Percentiles rank a stretch among this genome's conserved stretches.
Evolutionary conservation across 345 rosid species (phyloP).

Genomic region (Cardiospermum halicacabum): DNA sequence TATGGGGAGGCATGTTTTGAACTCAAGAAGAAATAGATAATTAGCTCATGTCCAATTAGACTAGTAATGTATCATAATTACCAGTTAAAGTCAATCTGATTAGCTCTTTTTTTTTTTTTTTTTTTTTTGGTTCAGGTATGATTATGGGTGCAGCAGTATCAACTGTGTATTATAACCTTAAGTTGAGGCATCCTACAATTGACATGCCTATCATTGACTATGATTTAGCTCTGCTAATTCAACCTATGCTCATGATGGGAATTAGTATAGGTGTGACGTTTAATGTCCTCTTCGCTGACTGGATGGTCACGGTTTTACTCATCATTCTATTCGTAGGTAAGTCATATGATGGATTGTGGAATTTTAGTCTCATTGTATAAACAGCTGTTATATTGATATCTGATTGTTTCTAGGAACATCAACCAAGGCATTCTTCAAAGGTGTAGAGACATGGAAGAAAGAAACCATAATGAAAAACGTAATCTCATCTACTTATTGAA

Average conservation of each 20-base stretch:
- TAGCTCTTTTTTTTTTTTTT: background rate
- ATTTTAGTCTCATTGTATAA: background rate
- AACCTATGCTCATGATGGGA: conserved; percentile 87
- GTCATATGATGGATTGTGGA: background rate
- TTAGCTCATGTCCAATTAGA: background rate
- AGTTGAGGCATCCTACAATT: conserved; percentile 67
- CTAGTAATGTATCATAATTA: background rate
- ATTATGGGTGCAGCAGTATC: conserved; percentile 83
- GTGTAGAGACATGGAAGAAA: conserved; percentile 42
- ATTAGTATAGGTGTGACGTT: conserved; percentile 76
- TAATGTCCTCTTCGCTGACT: conserved; percentile 71
- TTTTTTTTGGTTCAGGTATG: conserved; percentile 50
- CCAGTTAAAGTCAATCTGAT: background rate
- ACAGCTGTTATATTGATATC: background rate
- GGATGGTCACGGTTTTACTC: conserved; percentile 82
- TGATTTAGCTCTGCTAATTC: conserved; percentile 73
- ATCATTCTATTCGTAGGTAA: conserved; percentile 77
- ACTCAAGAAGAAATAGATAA: no score
- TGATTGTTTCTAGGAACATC: conserved; percentile 31
- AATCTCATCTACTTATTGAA: background rate
- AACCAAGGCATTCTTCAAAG: conserved; percentile 40
- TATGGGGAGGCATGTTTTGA: no score
- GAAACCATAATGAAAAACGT: conserved; percentile 46
- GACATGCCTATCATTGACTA: conserved; percentile 80
- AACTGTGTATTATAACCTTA: conserved; percentile 75